Evolutionary conservation across 1,284 basidiomycete genomes (phyloP).

Genomic region (Rhodotorula glutinis): DNA sequence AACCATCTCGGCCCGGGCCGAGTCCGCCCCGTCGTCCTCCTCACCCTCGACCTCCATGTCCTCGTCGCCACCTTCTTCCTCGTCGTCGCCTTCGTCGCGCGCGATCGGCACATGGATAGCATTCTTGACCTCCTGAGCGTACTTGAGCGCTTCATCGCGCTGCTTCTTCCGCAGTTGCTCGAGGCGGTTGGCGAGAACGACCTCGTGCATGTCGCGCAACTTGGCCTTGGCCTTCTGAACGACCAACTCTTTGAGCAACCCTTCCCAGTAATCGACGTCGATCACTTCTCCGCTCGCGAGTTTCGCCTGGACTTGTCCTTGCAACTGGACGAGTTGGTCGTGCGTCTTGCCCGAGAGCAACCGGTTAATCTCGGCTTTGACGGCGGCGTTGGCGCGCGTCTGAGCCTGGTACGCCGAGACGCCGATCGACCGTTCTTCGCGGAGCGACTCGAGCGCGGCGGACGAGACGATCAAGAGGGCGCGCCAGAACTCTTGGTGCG

Average conservation of each 20-base stretch:
- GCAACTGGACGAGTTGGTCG: conserved; percentile 75
- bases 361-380: conserved; percentile 71
- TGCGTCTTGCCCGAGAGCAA: conserved; percentile 75
- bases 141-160: conserved; percentile 86
- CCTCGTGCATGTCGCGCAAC: conserved; percentile 85
- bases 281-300: conserved; percentile 86
- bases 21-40: conserved; percentile 20
- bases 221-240: conserved; percentile 99
- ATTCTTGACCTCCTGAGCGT: conserved; percentile 84
- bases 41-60: conserved; percentile 47
- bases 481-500: conserved; percentile 97
- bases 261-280: conserved; percentile 98
- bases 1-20: conserved; percentile 11
- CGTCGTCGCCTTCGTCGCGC: conserved; percentile 35
- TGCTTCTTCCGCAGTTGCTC: conserved; percentile 94
- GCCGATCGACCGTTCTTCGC: conserved; percentile 56
- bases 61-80: conserved; percentile 54
- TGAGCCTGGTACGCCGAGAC: conserved; percentile 51
- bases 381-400: conserved; percentile 60
- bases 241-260: conserved; percentile 81
- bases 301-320: conserved; percentile 82
- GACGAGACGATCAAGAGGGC: conserved; percentile 97
- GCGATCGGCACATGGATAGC: conserved; percentile 56
- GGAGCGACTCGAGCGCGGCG: conserved; percentile 78
- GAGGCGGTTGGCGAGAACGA: conserved; percentile 89